Evolutionary conservation across 2,329 filamentous ascomycete genomes (phyloP).

Genomic region (Pyrenophora teres): DNA sequence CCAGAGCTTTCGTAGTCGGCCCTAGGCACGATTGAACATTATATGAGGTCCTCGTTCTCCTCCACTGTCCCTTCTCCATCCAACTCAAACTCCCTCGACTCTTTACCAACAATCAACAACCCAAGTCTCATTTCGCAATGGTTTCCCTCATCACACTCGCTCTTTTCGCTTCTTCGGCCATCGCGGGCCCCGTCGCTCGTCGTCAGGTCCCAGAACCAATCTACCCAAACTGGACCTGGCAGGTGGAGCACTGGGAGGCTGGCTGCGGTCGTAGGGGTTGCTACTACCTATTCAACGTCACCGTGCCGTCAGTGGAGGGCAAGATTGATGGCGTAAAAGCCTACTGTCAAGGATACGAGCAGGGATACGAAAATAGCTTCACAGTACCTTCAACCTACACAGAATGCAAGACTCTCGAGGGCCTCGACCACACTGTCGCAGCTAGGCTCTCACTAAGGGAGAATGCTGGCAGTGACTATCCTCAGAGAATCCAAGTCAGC

Average conservation of each 20-base stretch:
- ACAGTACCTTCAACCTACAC: constrained; percentile 5
- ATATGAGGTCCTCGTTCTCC: too few relatives aligned
- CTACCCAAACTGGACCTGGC: constrained; percentile 26
- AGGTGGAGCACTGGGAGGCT: constrained; percentile 22
- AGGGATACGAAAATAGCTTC: constrained; percentile 16
- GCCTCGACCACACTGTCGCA: constrained; percentile 23
- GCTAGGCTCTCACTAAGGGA: constrained; percentile 17
- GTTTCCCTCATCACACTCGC: constrained; percentile 19
- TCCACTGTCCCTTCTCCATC: too few relatives aligned
- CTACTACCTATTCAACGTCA: constrained; percentile 33
- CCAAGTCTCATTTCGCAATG: constrained; percentile 3
- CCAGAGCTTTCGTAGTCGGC: too few relatives aligned
- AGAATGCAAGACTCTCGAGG: constrained; percentile 20
- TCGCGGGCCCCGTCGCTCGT: constrained; percentile 11
- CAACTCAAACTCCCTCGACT: too few relatives aligned
- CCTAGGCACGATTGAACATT: too few relatives aligned
- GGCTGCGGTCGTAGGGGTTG: constrained; percentile 26
- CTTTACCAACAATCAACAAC: too few relatives aligned
- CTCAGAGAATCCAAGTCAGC: constrained; percentile 1
- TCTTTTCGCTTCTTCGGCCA: constrained; percentile 10
- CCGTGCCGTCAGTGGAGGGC: constrained; percentile 16
- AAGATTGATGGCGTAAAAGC: constrained; percentile 20
- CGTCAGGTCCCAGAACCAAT: constrained; percentile 8
- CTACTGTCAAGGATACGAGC: constrained; percentile 22
- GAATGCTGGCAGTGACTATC: not conserved